Evolutionary conservation across 2,329 filamentous ascomycete genomes (phyloP), one percentile per base, ranked within the genome.

Genomic region (Aureobasidium uvarum): DNA sequence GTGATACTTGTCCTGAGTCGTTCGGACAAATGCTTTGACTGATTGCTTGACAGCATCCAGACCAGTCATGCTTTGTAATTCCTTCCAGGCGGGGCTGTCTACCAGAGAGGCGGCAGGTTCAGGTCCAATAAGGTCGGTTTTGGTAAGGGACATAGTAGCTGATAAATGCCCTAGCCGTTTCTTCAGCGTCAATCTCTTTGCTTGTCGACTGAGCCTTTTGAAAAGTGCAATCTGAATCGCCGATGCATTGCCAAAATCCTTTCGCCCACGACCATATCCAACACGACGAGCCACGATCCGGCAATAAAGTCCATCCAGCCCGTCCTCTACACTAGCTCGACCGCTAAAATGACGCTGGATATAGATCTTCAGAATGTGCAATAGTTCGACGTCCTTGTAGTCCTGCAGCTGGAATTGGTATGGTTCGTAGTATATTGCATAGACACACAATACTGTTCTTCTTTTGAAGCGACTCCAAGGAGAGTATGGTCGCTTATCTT

Each of bases 371-470:
- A 92, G 73, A 14, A 94, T 92, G 0, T 72, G 71, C 2, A 85
- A 78, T 0, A 94, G 78, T 69, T 93, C 89, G 0, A 77, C 70
- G 54, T 93, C 87, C 0, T 78, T 78, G 68, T 91, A 93, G 73
- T 94, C 90, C 0, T 83, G 77, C 65, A 93, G 94, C 48, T 84
- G 81, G 70, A 93, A 79, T 39, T 81, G 77, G 13, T 85, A 78
- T 0, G 89, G 28, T 31, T 31, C 6, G 5, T 31, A 31, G 28
- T 31, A 31, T 3, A 31, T 5, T 7, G 6, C 6, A 31, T 7
- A 31, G 6, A 31, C 6, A 7, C 28, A 31, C 6, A 31, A 31
- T 31, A 4, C 28, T 5, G 3, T 31, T 31, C 6, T 31, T 31
- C 28, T 6, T 31, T 25, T 25, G 25, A 25, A 31, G 28, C 6